Evolutionary conservation across 306 rosid genomes (phyloP).

Genomic region (Malus asiatica): DNA sequence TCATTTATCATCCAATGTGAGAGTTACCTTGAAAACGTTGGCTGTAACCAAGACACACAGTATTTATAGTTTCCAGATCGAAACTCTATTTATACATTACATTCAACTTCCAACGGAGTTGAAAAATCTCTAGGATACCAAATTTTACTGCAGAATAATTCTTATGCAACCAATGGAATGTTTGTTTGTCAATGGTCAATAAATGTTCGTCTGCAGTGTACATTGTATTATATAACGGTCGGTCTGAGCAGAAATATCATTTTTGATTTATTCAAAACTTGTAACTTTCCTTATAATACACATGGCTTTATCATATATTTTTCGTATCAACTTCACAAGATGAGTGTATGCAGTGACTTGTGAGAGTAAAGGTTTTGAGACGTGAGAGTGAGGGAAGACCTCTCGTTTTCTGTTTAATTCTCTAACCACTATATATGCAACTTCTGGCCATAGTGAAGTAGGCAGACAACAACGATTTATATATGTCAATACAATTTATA

Average conservation of each 20-base stretch:
- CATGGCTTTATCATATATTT: background rate
- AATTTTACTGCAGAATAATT: background rate
- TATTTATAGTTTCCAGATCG: background rate
- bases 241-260: background rate
- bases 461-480: background rate
- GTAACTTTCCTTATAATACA: background rate
- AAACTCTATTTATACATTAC: background rate
- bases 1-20: background rate
- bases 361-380: background rate
- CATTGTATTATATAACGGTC: background rate
- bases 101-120: background rate
- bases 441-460: background rate
- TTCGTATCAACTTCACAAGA: background rate
- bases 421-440: background rate
- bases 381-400: background rate
- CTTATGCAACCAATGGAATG: background rate
- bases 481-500: background rate
- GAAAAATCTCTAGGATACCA: background rate
- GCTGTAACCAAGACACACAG: background rate
- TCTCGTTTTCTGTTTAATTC: background rate
- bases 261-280: background rate
- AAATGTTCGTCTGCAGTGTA: background rate
- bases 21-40: background rate
- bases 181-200: background rate
- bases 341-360: background rate